Base-by-base conservation (phyloP, 768 basidiomycete species). In the Russula abietina region DNA sequence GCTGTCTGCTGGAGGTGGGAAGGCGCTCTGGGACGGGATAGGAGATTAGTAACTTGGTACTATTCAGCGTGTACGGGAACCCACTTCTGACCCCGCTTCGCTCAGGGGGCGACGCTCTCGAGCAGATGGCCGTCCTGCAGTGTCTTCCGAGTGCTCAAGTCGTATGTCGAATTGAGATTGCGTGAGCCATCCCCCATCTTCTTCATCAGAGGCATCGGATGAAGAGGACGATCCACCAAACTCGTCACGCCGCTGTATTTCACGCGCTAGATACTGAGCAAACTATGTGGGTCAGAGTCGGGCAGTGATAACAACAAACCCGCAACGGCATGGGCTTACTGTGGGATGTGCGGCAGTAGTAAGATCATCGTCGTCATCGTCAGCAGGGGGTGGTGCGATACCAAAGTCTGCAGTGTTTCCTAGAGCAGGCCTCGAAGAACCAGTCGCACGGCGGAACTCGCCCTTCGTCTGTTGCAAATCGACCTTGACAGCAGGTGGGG, bases 141-240 rank as follows among this genome's bases (percentile, higher is more conserved):
- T 70, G 5, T 71, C 62, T 10, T 69, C 69, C 22, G 71, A 69
- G 14, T 70, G 69, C 38, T 72, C 69, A 14, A 69, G 71, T 36
- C 58, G 53, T 53, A 59, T 43, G 30, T 81, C 80, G 66, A 91
- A 91, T n/a, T 79, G 83, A 10, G 88, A 91, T 49, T 88, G 86
- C 3, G 89, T 79, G 28, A 92, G 73, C 91, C 91, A 93, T 0
- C 89, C 89, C 4, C 83, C 83, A 14, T 89, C 89, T 19, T 89
- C 88, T 11, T 82, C 81, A 51, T 89, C 81, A 1, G 79, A 81
- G 30, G 75, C 71, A 57, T 80, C 81, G 0, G 79, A 74, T 12
- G 69, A 70, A 60, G 76, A 78, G 71, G 62, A 82, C 70, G 72
- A 73, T 48, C 80, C 81, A 26, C 78, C 81, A 62, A 84, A 80